Evolutionary conservation across 176 grass and related monocot species (phyloP).

Genomic region (Chloris gayana): DNA sequence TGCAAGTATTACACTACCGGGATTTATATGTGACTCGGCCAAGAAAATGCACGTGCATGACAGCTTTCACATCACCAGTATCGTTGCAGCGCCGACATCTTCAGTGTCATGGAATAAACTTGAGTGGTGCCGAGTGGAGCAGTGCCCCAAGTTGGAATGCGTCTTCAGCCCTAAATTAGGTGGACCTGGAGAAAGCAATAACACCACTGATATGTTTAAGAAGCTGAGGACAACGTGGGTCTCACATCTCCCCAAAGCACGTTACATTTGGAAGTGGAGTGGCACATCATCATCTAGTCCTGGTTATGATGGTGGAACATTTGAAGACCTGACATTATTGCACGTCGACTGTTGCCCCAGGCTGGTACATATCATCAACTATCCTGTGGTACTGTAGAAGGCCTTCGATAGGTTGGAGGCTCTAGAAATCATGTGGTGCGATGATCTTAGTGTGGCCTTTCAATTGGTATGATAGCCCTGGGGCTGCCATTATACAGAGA

Average conservation of each 20-base stretch:
- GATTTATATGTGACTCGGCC: background rate
- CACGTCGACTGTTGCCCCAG: slow-evolving; percentile 12
- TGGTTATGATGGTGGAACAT: background rate
- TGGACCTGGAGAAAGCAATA: background rate
- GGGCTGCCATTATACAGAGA: too few species aligned
- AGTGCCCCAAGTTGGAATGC: background rate
- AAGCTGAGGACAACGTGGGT: background rate
- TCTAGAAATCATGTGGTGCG: slow-evolving; percentile 15
- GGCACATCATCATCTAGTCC: background rate
- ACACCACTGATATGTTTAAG: background rate
- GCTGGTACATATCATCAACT: background rate
- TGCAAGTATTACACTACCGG: background rate
- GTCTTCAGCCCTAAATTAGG: background rate
- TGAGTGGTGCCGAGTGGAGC: background rate
- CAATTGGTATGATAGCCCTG: background rate
- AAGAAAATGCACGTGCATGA: background rate
- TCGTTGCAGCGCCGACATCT: rapidly evolving
- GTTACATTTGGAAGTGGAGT: background rate
- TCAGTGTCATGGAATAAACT: background rate
- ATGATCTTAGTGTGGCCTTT: background rate
- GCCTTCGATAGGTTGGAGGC: background rate
- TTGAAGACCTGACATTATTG: rapidly evolving
- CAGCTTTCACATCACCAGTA: background rate
- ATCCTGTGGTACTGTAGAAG: rapidly evolving
- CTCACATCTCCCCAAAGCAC: background rate